Percentiles rank a stretch among this genome's conserved stretches.
Evolutionary conservation across 2,329 filamentous ascomycete genomes (phyloP).

Genomic region (Alternaria panax): DNA sequence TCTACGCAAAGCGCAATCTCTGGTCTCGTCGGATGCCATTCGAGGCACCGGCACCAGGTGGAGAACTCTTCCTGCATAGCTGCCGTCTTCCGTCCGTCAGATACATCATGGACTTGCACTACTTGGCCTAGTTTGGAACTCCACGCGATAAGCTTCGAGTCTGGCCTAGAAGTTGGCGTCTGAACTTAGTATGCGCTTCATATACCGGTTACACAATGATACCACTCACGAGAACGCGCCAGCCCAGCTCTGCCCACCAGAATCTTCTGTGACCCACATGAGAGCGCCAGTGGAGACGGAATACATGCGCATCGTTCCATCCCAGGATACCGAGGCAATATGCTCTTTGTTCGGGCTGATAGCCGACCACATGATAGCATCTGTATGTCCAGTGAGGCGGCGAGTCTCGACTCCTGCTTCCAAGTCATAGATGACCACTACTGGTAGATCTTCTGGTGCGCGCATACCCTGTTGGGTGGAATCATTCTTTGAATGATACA

Average conservation of each 20-base stretch:
- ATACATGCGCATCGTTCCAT: constrained; percentile 40
- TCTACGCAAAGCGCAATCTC: constrained; percentile 32
- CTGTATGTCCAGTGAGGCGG: constrained; percentile 34
- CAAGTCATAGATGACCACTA: constrained; percentile 31
- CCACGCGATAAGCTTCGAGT: constrained; percentile 37
- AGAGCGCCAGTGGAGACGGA: constrained; percentile 26
- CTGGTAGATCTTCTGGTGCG: constrained; percentile 14
- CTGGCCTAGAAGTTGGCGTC: constrained; percentile 2
- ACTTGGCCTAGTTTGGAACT: constrained; percentile 21
- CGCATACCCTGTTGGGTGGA: constrained; percentile 21
- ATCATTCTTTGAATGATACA: constrained; percentile 25
- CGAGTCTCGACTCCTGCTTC: constrained; percentile 20
- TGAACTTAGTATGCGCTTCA: background rate
- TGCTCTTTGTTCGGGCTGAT: constrained; percentile 33
- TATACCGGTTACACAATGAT: background rate
- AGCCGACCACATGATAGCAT: constrained; percentile 36
- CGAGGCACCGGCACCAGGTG: constrained; percentile 30
- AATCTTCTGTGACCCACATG: constrained; percentile 26
- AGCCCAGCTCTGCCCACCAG: constrained; percentile 31
- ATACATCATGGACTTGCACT: constrained; percentile 29
- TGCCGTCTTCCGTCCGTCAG: constrained; percentile 22
- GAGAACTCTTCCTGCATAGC: constrained; percentile 19
- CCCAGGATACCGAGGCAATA: constrained; percentile 39
- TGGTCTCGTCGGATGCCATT: constrained; percentile 35
- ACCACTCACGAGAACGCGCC: constrained; percentile 30